phyloP scores from a whole-genome alignment of 371 early-diverging fungal genomes.

The Dichotomocladium elegans region DNA sequence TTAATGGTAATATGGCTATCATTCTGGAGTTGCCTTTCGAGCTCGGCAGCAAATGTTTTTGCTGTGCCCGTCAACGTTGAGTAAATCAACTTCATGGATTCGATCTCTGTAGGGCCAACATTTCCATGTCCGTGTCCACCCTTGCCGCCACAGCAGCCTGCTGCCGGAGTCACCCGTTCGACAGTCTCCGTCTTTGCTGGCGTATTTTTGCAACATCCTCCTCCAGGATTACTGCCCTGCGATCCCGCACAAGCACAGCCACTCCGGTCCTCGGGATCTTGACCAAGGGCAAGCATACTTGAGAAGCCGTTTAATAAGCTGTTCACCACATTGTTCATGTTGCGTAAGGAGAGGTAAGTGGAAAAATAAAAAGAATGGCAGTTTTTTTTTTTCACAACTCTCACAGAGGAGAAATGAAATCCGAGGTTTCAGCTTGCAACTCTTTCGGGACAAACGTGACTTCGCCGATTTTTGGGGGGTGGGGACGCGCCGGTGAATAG shows the following conservation, averaged over 20 bases:
- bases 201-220: constrained; percentile 33
- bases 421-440: background rate
- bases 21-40: constrained; percentile 23
- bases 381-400: too few species aligned
- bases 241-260: constrained; percentile 18
- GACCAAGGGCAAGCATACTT: constrained; percentile 41
- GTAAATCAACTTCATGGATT: constrained; percentile 45
- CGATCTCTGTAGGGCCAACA: constrained; percentile 23
- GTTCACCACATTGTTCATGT: constrained; percentile 39
- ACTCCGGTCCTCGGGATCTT: constrained; percentile 20
- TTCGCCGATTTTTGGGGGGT: too few species aligned
- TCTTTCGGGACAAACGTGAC: too few species aligned
- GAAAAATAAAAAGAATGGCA: background rate
- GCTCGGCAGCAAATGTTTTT: constrained; percentile 34
- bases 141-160: background rate
- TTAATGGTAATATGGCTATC: constrained; percentile 19
- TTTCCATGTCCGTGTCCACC: background rate
- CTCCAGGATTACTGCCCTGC: too few species aligned
- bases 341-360: background rate
- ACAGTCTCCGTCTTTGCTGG: constrained; percentile 3
- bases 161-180: background rate
- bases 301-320: constrained; percentile 39
- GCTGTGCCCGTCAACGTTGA: constrained; percentile 50
- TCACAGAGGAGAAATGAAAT: too few species aligned
- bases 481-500: too few species aligned